Percentiles rank a stretch among this genome's conserved stretches.
Conservation (phyloP, 345 rosid species). For the Salix exigua region DNA sequence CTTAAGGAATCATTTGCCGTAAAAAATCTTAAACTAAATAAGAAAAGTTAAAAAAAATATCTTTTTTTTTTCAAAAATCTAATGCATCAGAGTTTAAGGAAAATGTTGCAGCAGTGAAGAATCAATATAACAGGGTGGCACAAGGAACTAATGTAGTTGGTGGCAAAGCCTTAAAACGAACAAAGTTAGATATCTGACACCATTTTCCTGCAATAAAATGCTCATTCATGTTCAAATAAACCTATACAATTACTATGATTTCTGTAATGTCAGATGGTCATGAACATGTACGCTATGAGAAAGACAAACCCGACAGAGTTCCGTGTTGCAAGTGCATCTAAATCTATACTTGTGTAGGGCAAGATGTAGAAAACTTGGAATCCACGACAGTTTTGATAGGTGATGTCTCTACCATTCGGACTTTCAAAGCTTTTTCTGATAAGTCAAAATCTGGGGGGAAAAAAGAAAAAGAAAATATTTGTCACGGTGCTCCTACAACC, state of each 20-base stretch:
- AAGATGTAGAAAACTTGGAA: background rate
- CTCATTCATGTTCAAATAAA: background rate
- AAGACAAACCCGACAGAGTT: slow-evolving; percentile 4
- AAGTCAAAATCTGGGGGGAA: slow-evolving; percentile 39
- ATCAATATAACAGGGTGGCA: background rate
- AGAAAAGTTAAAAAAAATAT: too few relatives aligned
- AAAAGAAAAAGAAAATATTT: background rate
- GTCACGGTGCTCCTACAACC: background rate
- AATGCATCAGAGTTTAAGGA: background rate
- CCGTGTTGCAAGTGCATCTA: slow-evolving; percentile 2
- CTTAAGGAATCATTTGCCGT: too few relatives aligned
- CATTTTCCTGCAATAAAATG: background rate
- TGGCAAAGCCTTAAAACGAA: background rate
- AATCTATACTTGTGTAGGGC: slow-evolving; percentile 1
- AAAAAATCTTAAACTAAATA: too few relatives aligned
- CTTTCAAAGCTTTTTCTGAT: slow-evolving; percentile 24
- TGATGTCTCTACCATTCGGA: slow-evolving; percentile 1
- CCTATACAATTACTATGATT: background rate
- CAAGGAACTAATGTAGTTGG: background rate
- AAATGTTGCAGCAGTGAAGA: background rate
- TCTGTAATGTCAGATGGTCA: background rate
- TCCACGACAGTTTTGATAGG: slow-evolving; percentile 3
- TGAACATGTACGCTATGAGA: background rate
- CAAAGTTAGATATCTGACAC: background rate
- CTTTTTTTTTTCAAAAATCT: too few relatives aligned